A percentile compares a stretch with the other conserved stretches of the same genome.
phyloP scores from a whole-genome alignment of 306 rosid species.

The Citrullus amarus region DNA sequence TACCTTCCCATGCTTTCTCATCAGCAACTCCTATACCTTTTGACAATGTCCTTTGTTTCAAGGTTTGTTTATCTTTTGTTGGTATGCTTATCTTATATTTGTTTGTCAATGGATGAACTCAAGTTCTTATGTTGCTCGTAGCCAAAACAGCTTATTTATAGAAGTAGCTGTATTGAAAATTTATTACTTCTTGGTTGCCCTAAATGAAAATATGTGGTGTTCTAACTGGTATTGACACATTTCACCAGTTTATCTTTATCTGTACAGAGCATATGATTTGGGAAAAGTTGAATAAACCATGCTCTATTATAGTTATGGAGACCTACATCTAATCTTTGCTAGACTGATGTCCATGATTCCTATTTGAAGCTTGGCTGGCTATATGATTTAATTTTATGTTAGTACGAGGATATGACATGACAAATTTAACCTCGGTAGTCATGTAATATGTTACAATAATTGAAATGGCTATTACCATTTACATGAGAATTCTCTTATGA shows the following conservation, averaged over 20 bases:
- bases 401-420: too few species aligned
- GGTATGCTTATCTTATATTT: slow-evolving; percentile 1
- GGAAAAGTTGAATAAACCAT: background rate
- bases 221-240: background rate
- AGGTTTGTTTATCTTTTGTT: slow-evolving; percentile 36
- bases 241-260: background rate
- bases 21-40: slow-evolving; percentile 90
- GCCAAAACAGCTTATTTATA: background rate
- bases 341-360: background rate
- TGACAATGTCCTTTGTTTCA: slow-evolving; percentile 89
- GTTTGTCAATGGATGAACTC: background rate
- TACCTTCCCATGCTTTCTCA: slow-evolving; percentile 99
- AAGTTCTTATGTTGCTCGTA: background rate
- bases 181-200: background rate
- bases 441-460: too few species aligned
- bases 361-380: background rate
- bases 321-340: background rate
- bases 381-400: background rate
- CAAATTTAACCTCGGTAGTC: too few species aligned
- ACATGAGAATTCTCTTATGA: too few species aligned
- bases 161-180: background rate
- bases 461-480: too few species aligned
- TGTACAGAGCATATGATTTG: background rate
- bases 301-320: background rate
- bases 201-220: background rate